Evolutionary conservation across 805 yeast genomes (phyloP), one percentile per base, ranked within the genome.

Genomic region (Jamesozyma rosinii): DNA sequence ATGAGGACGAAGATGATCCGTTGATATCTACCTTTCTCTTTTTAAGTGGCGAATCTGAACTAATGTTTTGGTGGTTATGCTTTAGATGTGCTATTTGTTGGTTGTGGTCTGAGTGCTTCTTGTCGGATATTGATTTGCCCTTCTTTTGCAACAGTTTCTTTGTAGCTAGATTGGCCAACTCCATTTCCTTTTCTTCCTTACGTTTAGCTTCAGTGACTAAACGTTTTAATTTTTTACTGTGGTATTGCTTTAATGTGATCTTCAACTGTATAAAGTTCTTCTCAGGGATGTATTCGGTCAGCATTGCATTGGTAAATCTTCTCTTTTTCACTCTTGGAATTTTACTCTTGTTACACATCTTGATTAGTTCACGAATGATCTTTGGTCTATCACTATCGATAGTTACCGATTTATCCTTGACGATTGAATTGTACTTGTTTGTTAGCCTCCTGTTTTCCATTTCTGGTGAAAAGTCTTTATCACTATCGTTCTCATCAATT

Each of bases 201-300:
- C 58, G 54, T 31, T 58, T 58, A 4, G 58, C 57, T 32, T 61
- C 66, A 37, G 57, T 59, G 10, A 60, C 45, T 33, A 50, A 43
- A 37, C 54, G 53, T 38, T 59, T 60, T 37, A 58, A 49, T 43
- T 52, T 54, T 42, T 53, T 58, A 10, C 54, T 56, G 49, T 62
- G 66, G 35, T 51, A 56, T 43, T 62, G 66, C 47, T 62, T 62
- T 41, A 62, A 48, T 9, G 65, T 61, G 21, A 62, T 46, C 43
- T 55, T 60, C n/a, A 59, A 44, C 8, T 35, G 22, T 35, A 45
- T 29, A 1, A 22, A 20, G 13, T 29, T 34, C 9, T 49, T 54
- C 17, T 31, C 22, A 13, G 53, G 54, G 34, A 41, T 44, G 38
- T 57, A 55, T 6, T 59, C 61, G n/a, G 48, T 43, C 15, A 62